phyloP scores from a whole-genome alignment of 1,284 basidiomycete genomes.

The Chalciporus sp. region DNA sequence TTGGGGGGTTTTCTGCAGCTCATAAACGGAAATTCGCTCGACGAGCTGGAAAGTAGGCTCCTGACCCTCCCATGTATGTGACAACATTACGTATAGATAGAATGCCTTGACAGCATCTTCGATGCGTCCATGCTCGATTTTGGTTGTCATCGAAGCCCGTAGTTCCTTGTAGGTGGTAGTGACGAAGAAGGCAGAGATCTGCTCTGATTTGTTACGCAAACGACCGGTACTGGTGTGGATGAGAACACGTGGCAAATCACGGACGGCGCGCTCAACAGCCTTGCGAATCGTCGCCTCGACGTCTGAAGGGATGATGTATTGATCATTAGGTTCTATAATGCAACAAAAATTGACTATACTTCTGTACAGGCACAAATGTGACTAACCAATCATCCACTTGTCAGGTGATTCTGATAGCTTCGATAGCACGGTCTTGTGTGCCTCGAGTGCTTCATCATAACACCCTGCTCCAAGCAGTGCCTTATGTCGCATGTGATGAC shows the following conservation, averaged over 20 bases:
- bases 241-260: too few species aligned
- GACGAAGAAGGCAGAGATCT: background rate
- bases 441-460: background rate
- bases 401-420: too few species aligned
- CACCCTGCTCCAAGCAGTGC: background rate
- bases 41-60: too few species aligned
- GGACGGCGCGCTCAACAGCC: background rate
- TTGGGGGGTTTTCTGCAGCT: background rate
- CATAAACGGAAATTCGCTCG: too few species aligned
- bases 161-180: background rate
- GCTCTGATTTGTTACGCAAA: background rate
- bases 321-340: background rate
- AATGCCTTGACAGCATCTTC: background rate
- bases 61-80: too few species aligned
- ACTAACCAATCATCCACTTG: background rate
- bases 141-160: background rate
- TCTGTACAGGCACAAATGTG: background rate
- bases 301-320: background rate
- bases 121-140: background rate
- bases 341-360: background rate
- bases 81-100: slow-evolving; percentile 1
- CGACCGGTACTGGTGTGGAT: too few species aligned
- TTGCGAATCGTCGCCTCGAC: background rate
- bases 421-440: too few species aligned
- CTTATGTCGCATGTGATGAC: background rate